Evolutionary conservation across 164 flowering plant genomes (phyloP).

Genomic region (Hamamelis virginiana): DNA sequence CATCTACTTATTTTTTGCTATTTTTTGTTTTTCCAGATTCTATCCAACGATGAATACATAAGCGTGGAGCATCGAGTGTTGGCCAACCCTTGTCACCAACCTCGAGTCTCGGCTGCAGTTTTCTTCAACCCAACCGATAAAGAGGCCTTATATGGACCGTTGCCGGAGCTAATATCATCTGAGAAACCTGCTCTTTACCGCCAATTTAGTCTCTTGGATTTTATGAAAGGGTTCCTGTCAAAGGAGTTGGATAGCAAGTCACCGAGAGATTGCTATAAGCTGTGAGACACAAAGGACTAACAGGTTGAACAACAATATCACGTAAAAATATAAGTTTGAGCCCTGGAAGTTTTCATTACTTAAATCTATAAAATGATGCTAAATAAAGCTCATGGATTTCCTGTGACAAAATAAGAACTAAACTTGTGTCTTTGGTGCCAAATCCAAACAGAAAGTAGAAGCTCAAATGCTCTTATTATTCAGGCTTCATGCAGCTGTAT

Average conservation of each 20-base stretch:
- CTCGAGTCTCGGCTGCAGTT: constrained; percentile 37
- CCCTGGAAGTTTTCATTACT: no score
- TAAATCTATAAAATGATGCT: no score
- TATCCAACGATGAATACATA: constrained; percentile 49
- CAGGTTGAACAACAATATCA: no score
- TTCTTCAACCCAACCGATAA: constrained; percentile 40
- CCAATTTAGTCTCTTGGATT: constrained; percentile 29
- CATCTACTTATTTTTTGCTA: no score
- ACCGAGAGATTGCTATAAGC: constrained; percentile 27
- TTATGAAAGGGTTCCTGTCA: constrained; percentile 26
- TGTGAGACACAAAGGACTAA: constrained; percentile 7
- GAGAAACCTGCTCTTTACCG: constrained; percentile 44
- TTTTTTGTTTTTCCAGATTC: constrained; percentile 32
- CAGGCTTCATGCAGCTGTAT: no score
- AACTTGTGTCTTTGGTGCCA: no score
- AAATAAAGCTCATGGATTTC: no score
- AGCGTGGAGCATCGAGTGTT: constrained; percentile 58
- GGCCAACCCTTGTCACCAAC: constrained; percentile 35
- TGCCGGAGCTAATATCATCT: constrained; percentile 41
- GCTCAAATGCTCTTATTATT: no score
- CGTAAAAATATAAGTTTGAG: no score
- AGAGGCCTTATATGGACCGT: constrained; percentile 39
- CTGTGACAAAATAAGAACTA: no score
- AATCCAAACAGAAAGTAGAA: no score
- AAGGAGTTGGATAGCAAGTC: constrained; percentile 44